phyloP scores from a whole-genome alignment of 352 stramenopile genomes.

The Globisporangium lucens region DNA sequence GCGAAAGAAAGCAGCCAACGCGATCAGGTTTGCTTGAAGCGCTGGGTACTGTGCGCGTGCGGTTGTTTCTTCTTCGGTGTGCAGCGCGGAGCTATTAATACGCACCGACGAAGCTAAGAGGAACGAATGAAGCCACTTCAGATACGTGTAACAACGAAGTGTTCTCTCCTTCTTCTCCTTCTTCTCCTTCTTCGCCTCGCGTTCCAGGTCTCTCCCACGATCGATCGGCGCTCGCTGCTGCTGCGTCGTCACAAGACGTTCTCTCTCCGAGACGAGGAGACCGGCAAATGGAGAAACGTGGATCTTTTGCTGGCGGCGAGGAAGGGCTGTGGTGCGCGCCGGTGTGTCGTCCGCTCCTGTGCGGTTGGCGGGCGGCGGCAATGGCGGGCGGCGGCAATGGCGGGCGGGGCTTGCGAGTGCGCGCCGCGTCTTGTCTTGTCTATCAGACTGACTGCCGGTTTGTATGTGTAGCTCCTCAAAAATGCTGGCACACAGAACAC shows the following conservation, averaged over 20 bases:
- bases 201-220: not conserved
- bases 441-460: constrained; percentile 2
- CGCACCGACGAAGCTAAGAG: not conserved
- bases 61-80: not conserved
- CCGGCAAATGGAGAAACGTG: not conserved
- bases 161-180: no score
- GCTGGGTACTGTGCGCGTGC: no score
- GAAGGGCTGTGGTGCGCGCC: no score
- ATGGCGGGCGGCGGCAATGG: not conserved
- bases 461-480: constrained; percentile 6
- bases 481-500: not conserved
- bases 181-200: not conserved
- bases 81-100: not conserved
- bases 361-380: not conserved
- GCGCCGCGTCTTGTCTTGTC: constrained; percentile 1
- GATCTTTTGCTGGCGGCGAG: not conserved
- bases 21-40: not conserved
- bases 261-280: not conserved
- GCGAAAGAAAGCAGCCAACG: not conserved
- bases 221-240: no score
- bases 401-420: not conserved
- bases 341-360: not conserved
- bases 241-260: no score
- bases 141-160: no score
- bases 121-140: not conserved